Evolutionary conservation across 73 alveolate species (phyloP).

Genomic region (Tetrahymena thermophila): DNA sequence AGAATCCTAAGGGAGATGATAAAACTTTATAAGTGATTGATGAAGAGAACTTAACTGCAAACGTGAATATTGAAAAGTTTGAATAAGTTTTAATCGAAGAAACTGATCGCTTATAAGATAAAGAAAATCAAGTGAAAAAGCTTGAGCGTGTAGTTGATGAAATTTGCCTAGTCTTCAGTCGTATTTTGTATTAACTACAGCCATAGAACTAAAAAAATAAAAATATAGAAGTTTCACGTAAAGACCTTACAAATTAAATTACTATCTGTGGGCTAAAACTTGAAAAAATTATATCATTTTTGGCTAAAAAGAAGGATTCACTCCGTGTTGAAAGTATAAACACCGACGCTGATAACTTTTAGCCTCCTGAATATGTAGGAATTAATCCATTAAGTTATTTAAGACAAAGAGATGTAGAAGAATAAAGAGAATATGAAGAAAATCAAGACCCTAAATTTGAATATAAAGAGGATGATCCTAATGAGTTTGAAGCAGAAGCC

Average conservation of each 20-base stretch:
- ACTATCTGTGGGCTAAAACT: not conserved
- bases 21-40: not conserved
- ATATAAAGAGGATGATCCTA: not conserved
- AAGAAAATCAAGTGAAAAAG: not conserved
- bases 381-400: not conserved
- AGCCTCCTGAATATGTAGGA: not conserved
- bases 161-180: not conserved
- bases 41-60: not conserved
- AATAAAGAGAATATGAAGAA: not conserved
- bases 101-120: not conserved
- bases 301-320: not conserved
- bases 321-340: not conserved
- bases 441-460: not conserved
- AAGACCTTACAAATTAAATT: not conserved
- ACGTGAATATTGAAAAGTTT: not conserved
- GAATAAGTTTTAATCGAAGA: not conserved
- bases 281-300: not conserved
- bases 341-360: not conserved
- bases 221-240: not conserved
- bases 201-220: not conserved
- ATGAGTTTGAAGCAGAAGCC: not conserved
- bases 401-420: not conserved
- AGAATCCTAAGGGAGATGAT: not conserved
- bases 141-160: not conserved
- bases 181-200: not conserved